Evolutionary conservation across 176 grass and related monocot species (phyloP).

Genomic region (Urochloa ruziziensis): DNA sequence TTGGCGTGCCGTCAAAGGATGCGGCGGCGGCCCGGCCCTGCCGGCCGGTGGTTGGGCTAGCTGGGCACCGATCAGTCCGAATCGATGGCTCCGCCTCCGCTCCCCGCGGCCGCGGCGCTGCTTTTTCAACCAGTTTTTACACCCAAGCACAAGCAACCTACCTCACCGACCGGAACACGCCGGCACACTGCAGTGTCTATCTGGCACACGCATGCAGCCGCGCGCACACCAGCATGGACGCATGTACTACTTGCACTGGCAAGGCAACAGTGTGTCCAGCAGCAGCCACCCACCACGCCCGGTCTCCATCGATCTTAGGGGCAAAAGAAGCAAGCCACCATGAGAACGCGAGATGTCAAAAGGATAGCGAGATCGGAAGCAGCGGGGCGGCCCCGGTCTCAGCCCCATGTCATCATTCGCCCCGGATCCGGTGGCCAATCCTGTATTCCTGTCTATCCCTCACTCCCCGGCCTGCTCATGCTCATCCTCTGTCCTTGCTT

Average conservation of each 20-base stretch:
- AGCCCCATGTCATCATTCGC: neutral
- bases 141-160: neutral
- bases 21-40: neutral
- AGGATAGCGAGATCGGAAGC: neutral
- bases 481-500: neutral
- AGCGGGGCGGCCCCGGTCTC: neutral
- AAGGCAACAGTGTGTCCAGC: neutral
- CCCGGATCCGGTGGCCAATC: slow-evolving; percentile 38
- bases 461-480: no score
- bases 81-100: neutral
- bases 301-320: neutral
- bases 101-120: no score
- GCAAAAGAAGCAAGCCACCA: neutral
- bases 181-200: neutral
- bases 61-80: neutral
- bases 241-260: neutral
- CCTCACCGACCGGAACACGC: no score
- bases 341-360: neutral
- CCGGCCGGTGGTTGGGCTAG: neutral
- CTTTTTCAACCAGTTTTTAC: neutral
- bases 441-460: slow-evolving; percentile 13
- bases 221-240: neutral
- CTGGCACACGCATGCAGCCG: neutral
- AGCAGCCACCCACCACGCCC: neutral
- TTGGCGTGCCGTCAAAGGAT: slow-evolving; percentile 33